phyloP scores from a whole-genome alignment of 495 filamentous ascomycete genomes.

The Durotheca rogersii region DNA sequence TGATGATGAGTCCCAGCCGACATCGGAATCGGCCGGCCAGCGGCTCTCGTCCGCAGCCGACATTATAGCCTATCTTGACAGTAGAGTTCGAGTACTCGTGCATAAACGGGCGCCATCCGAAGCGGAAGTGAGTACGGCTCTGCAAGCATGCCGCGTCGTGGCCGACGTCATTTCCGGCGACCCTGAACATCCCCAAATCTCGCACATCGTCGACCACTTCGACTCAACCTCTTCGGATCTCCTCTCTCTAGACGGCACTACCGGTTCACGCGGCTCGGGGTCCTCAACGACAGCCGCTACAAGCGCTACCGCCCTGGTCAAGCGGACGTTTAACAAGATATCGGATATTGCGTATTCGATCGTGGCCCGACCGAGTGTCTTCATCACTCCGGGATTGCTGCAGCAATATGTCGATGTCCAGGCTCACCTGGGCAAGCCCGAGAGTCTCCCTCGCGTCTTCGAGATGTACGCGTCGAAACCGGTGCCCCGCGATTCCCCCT shows the following conservation, averaged over 20 bases:
- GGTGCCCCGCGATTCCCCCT: conserved; percentile 59
- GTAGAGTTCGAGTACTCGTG: no score
- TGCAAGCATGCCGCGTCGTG: conserved; percentile 27
- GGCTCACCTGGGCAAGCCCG: conserved; percentile 64
- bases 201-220: conserved; percentile 23
- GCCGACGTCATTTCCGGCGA: conserved; percentile 29
- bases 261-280: neutral
- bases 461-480: conserved; percentile 83
- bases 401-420: conserved; percentile 70
- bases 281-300: neutral
- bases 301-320: conserved; percentile 12
- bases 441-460: conserved; percentile 76
- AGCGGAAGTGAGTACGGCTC: conserved; percentile 19
- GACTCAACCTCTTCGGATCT: conserved; percentile 32
- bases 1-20: neutral
- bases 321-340: conserved; percentile 44
- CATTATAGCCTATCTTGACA: no score
- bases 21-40: conserved; percentile 6
- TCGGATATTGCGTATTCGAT: conserved; percentile 62
- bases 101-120: conserved; percentile 23
- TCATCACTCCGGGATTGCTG: conserved; percentile 74
- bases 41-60: conserved; percentile 16
- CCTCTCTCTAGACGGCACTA: conserved; percentile 27
- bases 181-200: conserved; percentile 20
- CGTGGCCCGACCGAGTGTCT: conserved; percentile 71